Conservation (phyloP, 2,329 filamentous ascomycete species). For the Huntiella omanensis region DNA sequence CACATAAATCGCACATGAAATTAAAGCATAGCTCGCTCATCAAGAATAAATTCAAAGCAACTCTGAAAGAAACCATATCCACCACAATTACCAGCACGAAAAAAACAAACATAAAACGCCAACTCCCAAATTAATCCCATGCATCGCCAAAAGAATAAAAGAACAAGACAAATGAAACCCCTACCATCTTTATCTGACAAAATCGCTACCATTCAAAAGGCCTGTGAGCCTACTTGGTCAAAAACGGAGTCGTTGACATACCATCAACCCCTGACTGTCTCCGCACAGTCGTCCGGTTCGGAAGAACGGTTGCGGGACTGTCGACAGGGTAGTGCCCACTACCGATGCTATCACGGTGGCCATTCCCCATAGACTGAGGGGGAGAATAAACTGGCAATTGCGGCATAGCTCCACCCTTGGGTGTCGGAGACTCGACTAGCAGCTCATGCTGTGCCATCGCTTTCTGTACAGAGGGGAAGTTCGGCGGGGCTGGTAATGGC, state of each 20-base stretch:
- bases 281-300: too few relatives aligned
- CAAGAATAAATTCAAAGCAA: too few relatives aligned
- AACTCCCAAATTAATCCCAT: not conserved
- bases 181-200: too few relatives aligned
- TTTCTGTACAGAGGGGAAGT: constrained; percentile 1
- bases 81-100: too few relatives aligned
- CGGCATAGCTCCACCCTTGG: not conserved
- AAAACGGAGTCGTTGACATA: too few relatives aligned
- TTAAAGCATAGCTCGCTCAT: too few relatives aligned
- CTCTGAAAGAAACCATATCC: too few relatives aligned
- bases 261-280: too few relatives aligned
- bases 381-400: not conserved
- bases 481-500: not conserved
- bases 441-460: not conserved
- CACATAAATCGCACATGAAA: too few relatives aligned
- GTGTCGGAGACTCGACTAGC: not conserved
- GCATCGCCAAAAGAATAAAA: not conserved
- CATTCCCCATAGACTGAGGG: not conserved
- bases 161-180: not conserved
- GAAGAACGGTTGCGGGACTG: not conserved
- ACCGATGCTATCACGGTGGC: not conserved
- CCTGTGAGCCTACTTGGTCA: too few relatives aligned
- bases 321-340: not conserved
- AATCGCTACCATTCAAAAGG: too few relatives aligned
- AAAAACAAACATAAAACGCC: too few relatives aligned